phyloP scores from a whole-genome alignment of 1,284 basidiomycete genomes.

The Pterula multifida region DNA sequence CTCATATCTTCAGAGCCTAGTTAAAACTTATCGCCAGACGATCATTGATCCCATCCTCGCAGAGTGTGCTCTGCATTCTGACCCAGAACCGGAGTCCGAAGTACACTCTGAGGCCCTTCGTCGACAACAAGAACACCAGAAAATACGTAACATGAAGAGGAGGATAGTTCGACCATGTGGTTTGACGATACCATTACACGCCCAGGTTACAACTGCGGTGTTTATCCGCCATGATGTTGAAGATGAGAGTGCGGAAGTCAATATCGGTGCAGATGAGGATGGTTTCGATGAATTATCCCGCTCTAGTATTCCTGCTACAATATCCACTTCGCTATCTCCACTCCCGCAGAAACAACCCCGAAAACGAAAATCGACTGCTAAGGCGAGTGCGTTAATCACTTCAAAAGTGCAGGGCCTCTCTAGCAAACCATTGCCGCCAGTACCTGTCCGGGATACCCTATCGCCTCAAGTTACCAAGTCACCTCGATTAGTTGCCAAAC shows the following conservation, averaged over 20 bases:
- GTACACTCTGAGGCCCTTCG: slow-evolving; percentile 27
- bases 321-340: not conserved
- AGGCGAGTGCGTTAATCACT: not conserved
- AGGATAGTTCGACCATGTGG: slow-evolving; percentile 29
- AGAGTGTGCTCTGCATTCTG: slow-evolving; percentile 23
- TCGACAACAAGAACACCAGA: slow-evolving; percentile 33
- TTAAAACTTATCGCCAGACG: slow-evolving; percentile 35
- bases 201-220: slow-evolving; percentile 21
- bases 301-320: not conserved
- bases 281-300: not conserved
- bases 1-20: slow-evolving; percentile 50
- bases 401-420: not conserved
- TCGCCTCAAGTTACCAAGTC: slow-evolving; percentile 10
- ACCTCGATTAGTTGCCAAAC: slow-evolving; percentile 20
- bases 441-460: not conserved
- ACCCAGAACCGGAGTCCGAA: slow-evolving; percentile 26
- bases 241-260: slow-evolving; percentile 49
- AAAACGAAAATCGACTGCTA: not conserved
- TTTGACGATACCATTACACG: slow-evolving; percentile 16
- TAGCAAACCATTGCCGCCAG: slow-evolving; percentile 1
- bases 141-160: slow-evolving; percentile 44
- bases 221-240: slow-evolving; percentile 41
- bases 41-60: slow-evolving; percentile 53
- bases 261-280: slow-evolving; percentile 20
- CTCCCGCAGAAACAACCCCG: not conserved